phyloP scores from a whole-genome alignment of 2,329 filamentous ascomycete species.

The Aspergillus tamarii region DNA sequence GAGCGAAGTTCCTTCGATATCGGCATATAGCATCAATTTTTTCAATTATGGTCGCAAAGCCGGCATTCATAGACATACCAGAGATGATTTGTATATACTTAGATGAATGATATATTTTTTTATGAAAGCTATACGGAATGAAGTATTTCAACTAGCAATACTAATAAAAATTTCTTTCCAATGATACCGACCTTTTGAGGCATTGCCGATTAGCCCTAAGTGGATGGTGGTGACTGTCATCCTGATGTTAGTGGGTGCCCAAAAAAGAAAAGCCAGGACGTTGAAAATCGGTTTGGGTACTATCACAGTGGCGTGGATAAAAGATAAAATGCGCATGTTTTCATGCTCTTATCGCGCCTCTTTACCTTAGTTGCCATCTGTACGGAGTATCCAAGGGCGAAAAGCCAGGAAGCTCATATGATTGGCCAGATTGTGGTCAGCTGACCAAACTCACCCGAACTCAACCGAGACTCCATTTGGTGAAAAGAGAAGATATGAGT shows the following conservation, averaged over 20 bases:
- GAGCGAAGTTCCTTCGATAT: not conserved
- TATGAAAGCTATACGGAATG: not conserved
- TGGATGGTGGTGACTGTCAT: not conserved
- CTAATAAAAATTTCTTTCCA: no score
- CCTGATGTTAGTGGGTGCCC: no score
- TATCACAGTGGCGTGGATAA: no score
- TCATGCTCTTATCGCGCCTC: no score
- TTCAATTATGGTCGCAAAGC: not conserved
- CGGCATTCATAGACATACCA: not conserved
- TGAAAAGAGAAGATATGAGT: not conserved
- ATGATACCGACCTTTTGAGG: no score
- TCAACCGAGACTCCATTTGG: not conserved
- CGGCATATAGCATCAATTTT: not conserved
- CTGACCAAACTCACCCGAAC: not conserved
- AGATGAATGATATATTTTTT: not conserved
- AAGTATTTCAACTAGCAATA: not conserved
- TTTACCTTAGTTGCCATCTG: no score
- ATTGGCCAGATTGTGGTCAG: not conserved
- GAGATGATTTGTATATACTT: not conserved
- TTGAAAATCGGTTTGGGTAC: no score
- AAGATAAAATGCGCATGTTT: no score
- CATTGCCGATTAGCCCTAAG: not conserved
- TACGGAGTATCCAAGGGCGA: not conserved
- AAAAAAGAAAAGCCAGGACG: no score
- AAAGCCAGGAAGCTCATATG: not conserved